Evolutionary conservation across 495 filamentous ascomycete species (phyloP), one percentile per base, ranked within the genome.

Genomic region (Aspergillus heteromorphus): DNA sequence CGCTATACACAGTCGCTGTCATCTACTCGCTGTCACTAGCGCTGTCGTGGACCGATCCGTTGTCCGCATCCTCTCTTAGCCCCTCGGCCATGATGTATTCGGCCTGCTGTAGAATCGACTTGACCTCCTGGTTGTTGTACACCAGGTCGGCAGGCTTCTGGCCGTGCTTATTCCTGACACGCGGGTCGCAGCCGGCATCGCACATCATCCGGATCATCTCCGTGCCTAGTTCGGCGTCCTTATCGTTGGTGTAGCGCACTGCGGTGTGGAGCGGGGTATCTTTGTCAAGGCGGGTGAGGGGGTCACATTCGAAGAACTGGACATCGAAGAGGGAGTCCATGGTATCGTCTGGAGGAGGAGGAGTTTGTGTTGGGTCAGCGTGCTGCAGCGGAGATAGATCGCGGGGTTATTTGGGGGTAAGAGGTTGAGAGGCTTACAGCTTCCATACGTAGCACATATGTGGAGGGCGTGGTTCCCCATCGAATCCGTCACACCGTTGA

Each of bases 281-380:
- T 53, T 83, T 81, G 57, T 97, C 93, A 63, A 83, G 57, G 25
- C 85, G 84, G 66, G 86, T 89, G 51, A 88, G 58, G 6, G 89
- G 89, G 77, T 98, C 93, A 68, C 93, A 95, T 78, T 98, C 93
- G 69, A 98, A 86, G 51, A 83, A 89, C 53, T 91, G 85, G 67
- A 96, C 91, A 77, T 98, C 95, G 54, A 98, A 92, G 45, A 98
- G 83, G 45, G 81, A 57, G 72, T 98, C 93, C 73, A 97, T 88
- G 18, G 89, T 81, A 59, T 97, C 92, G 75, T 95, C 88, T 91
- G 50, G 40, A 53, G 36, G 1, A 25, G n/a, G 13, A 18, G 10
- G 18, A 0, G 29, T 40, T 40, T 21, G 55, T 51, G n/a, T 47
- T 6, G 20, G 0, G 13, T 19, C 16, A 25, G 13, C 19, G 38